Percentiles rank a stretch among this genome's conserved stretches.
phyloP scores from a whole-genome alignment of 768 basidiomycete genomes.

The Suillus subalutaceus region DNA sequence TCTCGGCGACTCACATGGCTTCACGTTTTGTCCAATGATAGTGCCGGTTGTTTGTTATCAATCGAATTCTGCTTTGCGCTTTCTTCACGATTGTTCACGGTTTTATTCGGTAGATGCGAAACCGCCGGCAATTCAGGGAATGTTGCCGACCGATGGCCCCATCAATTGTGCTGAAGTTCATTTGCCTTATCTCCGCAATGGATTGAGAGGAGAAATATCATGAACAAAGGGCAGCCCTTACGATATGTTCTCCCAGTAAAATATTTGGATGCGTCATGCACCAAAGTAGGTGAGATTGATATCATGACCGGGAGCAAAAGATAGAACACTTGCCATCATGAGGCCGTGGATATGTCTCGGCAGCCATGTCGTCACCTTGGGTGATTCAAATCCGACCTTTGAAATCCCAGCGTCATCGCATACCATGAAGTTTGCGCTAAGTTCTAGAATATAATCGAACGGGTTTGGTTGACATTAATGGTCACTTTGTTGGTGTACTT shows the following conservation, averaged over 20 bases:
- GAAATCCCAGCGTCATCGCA: not conserved
- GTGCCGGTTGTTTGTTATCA: constrained; percentile 2
- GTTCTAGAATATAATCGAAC: not conserved
- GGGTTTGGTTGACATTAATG: not conserved
- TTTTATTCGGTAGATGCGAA: constrained; percentile 5
- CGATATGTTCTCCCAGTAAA: constrained; percentile 12
- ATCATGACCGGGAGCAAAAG: constrained; percentile 11
- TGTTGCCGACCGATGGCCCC: constrained; percentile 9
- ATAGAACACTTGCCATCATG: not conserved
- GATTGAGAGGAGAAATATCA: constrained; percentile 4
- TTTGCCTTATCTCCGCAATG: constrained; percentile 30
- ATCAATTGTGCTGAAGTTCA: constrained; percentile 16
- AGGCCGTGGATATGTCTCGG: not conserved
- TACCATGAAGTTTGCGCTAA: too few species aligned
- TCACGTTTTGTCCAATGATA: not conserved
- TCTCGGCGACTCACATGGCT: constrained; percentile 7
- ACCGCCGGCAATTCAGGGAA: constrained; percentile 17
- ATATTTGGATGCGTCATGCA: not conserved
- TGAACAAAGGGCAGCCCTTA: constrained; percentile 22
- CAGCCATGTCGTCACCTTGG: constrained; percentile 6
- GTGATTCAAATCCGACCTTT: not conserved
- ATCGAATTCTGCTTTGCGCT: not conserved
- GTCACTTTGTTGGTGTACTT: not conserved
- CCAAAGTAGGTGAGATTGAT: constrained; percentile 14
- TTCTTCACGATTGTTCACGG: constrained; percentile 2